A percentile compares a stretch with the other conserved stretches of the same genome.
phyloP scores from a whole-genome alignment of 345 rosid species.

The Cardamine chenopodiifolia region DNA sequence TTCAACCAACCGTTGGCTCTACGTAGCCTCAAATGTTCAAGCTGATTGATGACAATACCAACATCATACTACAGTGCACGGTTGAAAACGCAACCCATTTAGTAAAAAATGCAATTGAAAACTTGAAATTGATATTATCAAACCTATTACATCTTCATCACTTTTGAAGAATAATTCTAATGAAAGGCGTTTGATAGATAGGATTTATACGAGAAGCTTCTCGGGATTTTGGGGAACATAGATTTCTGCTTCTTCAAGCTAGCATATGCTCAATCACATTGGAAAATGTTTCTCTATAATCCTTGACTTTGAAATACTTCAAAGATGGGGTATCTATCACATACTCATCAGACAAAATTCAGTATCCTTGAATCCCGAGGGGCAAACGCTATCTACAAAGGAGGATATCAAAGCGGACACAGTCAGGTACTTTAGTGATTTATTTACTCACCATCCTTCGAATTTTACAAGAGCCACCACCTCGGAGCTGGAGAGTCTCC shows the following conservation, averaged over 20 bases:
- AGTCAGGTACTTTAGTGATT: no score
- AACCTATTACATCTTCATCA: background rate
- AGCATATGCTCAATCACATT: background rate
- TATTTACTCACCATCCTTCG: no score
- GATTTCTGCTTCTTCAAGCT: background rate
- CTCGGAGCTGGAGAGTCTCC: no score
- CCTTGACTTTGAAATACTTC: no score
- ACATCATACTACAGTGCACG: no score
- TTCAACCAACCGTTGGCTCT: background rate
- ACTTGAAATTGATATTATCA: background rate
- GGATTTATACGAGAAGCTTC: background rate
- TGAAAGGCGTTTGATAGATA: background rate
- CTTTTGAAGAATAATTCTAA: background rate
- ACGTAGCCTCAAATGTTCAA: background rate
- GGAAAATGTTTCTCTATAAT: no score
- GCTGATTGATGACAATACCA: slow-evolving; percentile 8
- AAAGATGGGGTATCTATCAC: no score
- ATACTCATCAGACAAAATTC: no score
- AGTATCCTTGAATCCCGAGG: no score
- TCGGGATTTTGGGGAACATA: background rate
- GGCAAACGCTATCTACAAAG: no score
- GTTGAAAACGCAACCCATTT: background rate
- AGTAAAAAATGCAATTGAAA: background rate
- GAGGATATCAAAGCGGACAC: no score
- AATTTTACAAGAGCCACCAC: no score